Percentiles rank a stretch among this genome's conserved stretches.
Evolutionary conservation across 306 rosid species (phyloP).

Genomic region (Malus orientalis): DNA sequence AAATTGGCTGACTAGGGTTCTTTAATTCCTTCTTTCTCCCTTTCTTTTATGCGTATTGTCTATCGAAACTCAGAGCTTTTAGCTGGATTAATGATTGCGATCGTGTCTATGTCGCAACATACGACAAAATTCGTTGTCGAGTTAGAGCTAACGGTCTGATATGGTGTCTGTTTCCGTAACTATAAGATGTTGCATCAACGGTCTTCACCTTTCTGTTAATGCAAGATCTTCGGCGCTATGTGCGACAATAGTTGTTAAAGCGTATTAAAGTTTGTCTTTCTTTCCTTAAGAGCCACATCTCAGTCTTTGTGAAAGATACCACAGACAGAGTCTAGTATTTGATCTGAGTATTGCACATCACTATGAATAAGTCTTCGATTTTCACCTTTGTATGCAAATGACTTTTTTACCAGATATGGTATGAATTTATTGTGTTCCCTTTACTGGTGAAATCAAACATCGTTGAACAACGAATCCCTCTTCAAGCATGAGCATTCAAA

Average conservation of each 20-base stretch:
- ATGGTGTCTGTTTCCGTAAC: background rate
- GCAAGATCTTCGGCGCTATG: slow-evolving; percentile 1
- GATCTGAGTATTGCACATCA: background rate
- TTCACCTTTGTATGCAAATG: background rate
- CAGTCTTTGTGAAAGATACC: background rate
- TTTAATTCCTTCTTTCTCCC: background rate
- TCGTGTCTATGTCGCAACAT: background rate
- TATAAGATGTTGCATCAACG: background rate
- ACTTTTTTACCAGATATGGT: background rate
- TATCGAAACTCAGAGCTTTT: background rate
- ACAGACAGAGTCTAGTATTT: background rate
- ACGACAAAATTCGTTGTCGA: background rate
- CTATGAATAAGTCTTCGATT: background rate
- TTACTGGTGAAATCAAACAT: background rate
- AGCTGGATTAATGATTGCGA: background rate
- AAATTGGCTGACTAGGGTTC: background rate
- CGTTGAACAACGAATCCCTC: background rate
- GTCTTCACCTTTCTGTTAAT: background rate
- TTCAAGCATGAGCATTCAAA: background rate
- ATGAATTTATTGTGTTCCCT: background rate
- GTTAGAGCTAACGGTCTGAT: background rate
- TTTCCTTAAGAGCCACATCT: slow-evolving; percentile 1
- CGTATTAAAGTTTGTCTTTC: background rate
- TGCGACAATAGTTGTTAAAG: background rate
- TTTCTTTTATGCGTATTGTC: background rate